These are phyloP conservation scores for Trichoderma sp. DNA, from an alignment of 2,329 filamentous ascomycete species.

Conservation along the genomic window DNA sequence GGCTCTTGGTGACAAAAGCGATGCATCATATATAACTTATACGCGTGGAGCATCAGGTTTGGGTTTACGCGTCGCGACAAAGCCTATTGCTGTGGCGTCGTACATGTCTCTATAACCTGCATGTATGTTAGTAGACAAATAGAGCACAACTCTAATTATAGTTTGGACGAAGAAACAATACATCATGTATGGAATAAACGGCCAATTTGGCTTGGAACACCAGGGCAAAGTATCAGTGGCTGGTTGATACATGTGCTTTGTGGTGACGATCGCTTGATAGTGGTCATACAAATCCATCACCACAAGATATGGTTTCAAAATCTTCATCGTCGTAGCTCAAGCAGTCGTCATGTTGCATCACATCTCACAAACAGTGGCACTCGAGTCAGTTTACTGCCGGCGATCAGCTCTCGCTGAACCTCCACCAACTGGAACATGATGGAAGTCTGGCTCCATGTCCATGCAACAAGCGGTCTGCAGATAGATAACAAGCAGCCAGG, in stretches of 20 bases:
- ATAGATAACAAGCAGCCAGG: not conserved
- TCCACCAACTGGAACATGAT: constrained; percentile 3
- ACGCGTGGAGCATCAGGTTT: not conserved
- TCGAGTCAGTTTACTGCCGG: not conserved
- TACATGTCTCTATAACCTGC: not conserved
- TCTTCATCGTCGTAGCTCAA: not conserved
- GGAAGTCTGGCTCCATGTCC: not conserved
- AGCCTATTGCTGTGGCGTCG: not conserved
- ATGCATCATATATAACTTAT: not conserved
- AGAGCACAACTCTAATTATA: not conserved
- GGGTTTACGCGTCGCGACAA: not conserved
- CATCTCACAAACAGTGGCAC: not conserved
- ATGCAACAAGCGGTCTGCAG: constrained; percentile 17
- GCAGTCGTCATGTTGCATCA: not conserved
- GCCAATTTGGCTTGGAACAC: not conserved
- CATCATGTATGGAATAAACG: not conserved
- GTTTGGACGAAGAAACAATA: not conserved
- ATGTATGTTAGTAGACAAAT: not conserved
- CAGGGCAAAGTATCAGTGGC: not conserved
- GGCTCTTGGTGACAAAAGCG: not conserved
- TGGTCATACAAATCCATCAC: not conserved
- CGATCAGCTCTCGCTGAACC: not conserved
- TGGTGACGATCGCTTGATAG: not conserved
- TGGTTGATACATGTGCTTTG: not conserved
- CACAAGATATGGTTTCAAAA: not conserved